These are phyloP conservation scores for Claviceps pusilla DNA, from an alignment of 2,329 filamentous ascomycete species.

Conservation along the genomic window DNA sequence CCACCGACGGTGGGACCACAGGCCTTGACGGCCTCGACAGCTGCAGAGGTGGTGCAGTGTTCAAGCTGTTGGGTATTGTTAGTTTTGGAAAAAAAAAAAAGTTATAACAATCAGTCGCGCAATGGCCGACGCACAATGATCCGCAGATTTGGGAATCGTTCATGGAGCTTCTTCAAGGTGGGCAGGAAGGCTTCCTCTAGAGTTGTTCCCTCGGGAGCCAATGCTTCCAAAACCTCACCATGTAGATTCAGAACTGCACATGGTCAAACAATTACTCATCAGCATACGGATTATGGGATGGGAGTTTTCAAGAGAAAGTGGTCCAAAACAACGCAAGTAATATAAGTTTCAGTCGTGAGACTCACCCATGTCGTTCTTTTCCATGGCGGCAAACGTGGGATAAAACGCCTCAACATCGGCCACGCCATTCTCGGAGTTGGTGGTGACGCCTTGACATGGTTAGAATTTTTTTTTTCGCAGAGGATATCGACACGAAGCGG, in stretches of 20 bases:
- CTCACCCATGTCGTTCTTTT: conserved; percentile 49
- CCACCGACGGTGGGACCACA: conserved; percentile 64
- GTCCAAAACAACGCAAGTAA: no score
- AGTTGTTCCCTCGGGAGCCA: conserved; percentile 31
- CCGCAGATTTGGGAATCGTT: conserved; percentile 56
- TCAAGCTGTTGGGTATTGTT: conserved; percentile 34
- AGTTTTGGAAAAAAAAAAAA: not conserved
- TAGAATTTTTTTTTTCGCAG: not conserved
- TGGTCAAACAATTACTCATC: not conserved
- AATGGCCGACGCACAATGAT: conserved; percentile 22
- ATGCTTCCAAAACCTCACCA: conserved; percentile 53
- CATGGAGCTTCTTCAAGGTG: conserved; percentile 57
- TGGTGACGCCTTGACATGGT: conserved; percentile 36
- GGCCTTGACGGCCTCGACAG: conserved; percentile 58
- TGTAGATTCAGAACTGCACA: conserved; percentile 71
- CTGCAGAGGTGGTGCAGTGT: conserved; percentile 77
- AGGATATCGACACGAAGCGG: not conserved
- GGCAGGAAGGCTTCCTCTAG: conserved; percentile 55
- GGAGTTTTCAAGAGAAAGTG: not conserved
- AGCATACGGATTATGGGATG: not conserved
- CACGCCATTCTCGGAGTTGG: conserved; percentile 55
- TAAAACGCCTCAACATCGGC: conserved; percentile 53
- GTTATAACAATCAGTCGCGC: not conserved
- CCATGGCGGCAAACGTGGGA: conserved; percentile 79
- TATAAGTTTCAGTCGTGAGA: not conserved